Base-by-base conservation (phyloP, 805 yeast genomes). In the Lipomyces sp. region DNA sequence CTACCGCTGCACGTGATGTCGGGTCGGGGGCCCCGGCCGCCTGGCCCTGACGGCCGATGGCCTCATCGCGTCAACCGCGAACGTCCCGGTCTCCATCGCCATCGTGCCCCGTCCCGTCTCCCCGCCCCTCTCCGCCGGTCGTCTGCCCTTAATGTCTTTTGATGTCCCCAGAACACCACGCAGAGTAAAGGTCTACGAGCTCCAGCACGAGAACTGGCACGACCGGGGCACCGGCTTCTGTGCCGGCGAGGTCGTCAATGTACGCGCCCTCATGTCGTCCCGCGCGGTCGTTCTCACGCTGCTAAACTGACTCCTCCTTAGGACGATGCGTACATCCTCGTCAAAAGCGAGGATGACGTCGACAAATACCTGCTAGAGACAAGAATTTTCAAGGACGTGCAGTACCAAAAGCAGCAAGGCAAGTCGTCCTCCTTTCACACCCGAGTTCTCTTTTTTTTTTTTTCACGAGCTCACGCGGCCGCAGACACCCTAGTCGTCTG, bases 161-260 rank as follows among this genome's bases (percentile, higher is more conserved):
- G 66, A 63, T 31, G 55, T 64, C 10, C 72, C 74, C 5, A 63
- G 67, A 29, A 53, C 73, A 24, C 86, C 89, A 11, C 79, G 89
- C 63, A 73, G 97, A 57, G 98, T 91, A 43, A 91, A 90, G 64
- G 91, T 93, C n/a, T 93, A 91, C 64, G 75, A 86, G 14, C 72
- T 93, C 29, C 82, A 80, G 35, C 84, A 85, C 26, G 90, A 84
- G 43, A 83, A 80, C 60, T 91, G 98, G 98, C 73, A 80, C 35
- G 98, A 91, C 64, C 79, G 84, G 42, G 98, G 97, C n/a, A 88
- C 96, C 0, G 98, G 98, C 0, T 84, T 78, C 64, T 88, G 96
- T 62, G 75, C 78, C 43, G 96, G 97, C 4, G 83, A 81, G 57
- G 60, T 83, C 13, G 74, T 72, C 16, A 59, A 55, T 3, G 49